Evolutionary conservation across 192 early-diverging fungal species (phyloP), one percentile per base, ranked within the genome.

Genomic region (Dissophora globulifera): DNA sequence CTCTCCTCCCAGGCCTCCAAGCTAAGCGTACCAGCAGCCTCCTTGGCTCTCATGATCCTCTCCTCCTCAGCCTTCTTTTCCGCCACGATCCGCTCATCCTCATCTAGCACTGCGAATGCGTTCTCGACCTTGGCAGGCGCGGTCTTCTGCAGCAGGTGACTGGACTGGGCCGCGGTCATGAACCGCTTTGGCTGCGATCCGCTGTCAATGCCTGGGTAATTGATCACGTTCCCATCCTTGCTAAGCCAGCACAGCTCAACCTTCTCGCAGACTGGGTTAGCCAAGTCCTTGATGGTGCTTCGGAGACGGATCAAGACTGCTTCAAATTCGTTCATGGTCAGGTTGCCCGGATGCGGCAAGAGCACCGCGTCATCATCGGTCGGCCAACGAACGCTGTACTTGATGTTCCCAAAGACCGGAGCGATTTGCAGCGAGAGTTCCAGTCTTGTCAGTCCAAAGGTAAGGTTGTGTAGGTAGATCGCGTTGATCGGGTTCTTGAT

Each of bases 211-310:
- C 58, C 66, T 4, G 62, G 79, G 8, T 74, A 74, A 68, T 79
- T 82, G 7, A 78, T 67, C 1, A 87, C 66, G 22, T 84, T 69
- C 23, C 69, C 82, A 19, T 84, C 74, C 17, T 78, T 66, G 50
- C 85, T 85, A 9, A 88, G 63, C 86, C 86, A 88, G 63, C 86
- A 88, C 15, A 83, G 69, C 42, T 83, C 83, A 0, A 83, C 83
- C 9, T 62, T 62, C 5, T 71, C 67, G 15, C 67, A 78, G 8
- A 79, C 56, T 13, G 62, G 68, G 4, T 57, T 61, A 5, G 79
- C 49, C 8, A 69, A 51, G 20, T 47, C 40, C 47, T 82, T 83
- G 20, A 82, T 58, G 1, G 54, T 51, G 42, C 68, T 62, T 22
- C 81, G 81, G 4, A 82, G 52, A 13, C 69, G 68, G 54, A 78